Percentiles rank a stretch among this genome's conserved stretches.
These are phyloP conservation scores for Acacia melanoxylon DNA, from an alignment of 306 rosid species.

Conservation along the genomic window DNA sequence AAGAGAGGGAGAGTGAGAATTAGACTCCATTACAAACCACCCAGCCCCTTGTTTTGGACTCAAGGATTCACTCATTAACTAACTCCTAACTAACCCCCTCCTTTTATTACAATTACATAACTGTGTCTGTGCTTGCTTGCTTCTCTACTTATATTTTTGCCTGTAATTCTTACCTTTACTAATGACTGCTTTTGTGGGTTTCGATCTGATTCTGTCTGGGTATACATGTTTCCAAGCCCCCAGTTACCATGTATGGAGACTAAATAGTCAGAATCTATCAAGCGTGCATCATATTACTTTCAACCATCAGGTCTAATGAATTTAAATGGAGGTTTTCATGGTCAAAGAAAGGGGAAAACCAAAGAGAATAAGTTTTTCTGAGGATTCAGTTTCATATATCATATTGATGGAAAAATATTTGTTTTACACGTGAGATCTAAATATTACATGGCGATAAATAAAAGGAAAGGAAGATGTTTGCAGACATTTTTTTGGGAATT, in stretches of 20 bases:
- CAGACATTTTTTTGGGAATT: constrained; percentile 5
- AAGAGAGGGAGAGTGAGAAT: neutral
- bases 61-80: neutral
- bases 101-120: neutral
- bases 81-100: neutral
- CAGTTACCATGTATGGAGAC: neutral
- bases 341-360: neutral
- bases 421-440: neutral
- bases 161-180: neutral
- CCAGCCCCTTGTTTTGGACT: neutral
- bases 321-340: constrained; percentile 6
- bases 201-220: neutral
- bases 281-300: neutral
- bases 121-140: constrained; percentile 10
- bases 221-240: neutral
- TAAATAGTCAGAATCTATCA: constrained; percentile 14
- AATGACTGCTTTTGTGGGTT: constrained; percentile 6
- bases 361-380: neutral
- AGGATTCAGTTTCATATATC: constrained; percentile 4
- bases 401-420: constrained; percentile 5
- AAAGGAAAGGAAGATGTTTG: constrained; percentile 20
- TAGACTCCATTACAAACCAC: neutral
- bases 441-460: neutral
- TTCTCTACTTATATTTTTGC: constrained; percentile 8
- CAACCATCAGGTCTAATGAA: neutral